Evolutionary conservation across 139 green algal species (phyloP), one percentile per base, ranked within the genome.

Genomic region (Trebouxia sp.): DNA sequence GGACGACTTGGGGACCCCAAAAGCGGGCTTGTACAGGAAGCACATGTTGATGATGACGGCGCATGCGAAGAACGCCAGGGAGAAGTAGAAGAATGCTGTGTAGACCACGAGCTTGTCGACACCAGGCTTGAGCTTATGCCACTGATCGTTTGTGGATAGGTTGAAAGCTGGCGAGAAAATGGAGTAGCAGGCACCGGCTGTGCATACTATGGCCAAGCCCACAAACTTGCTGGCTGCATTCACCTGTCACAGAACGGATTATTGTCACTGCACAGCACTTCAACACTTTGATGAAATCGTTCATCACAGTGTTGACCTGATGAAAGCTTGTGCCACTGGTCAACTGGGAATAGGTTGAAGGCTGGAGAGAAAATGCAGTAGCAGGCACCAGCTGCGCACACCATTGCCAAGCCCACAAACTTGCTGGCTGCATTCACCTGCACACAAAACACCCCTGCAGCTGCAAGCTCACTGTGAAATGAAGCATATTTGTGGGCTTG

Each of bases 111-210:
- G 70, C 9, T 85, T 76, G 11, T 79, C 77, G 15, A 78, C 78
- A 14, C 70, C 83, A 20, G 65, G 35, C 0, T 45, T 32, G 32
- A 85, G 81, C 26, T 82, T 76, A 26, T 79, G 48, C 78, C 86
- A 90, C 3, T 82, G 80, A 38, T 51, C 78, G 24, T 76, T 75
- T 41, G 42, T 75, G 6, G 78, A 42, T 8, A 89, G 77, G 48
- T 89, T 82, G 42, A 90, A 86, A 3, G 86, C 86, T 17, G 86
- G 86, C 0, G 83, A 79, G 65, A 90, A 90, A 12, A 86, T 55
- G 38, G 47, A 62, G 45, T 88, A 88, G 6, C 80, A 53, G 24
- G 56, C 38, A 20, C 86, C 86, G 37, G 78, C 79, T 76, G 79
- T 70, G 69, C 47, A 50, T 22, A 65, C 41, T n/a, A 83, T 78